Evolutionary conservation across 176 grass and related monocot genomes (phyloP).

Genomic region (Pharus latifolius): DNA sequence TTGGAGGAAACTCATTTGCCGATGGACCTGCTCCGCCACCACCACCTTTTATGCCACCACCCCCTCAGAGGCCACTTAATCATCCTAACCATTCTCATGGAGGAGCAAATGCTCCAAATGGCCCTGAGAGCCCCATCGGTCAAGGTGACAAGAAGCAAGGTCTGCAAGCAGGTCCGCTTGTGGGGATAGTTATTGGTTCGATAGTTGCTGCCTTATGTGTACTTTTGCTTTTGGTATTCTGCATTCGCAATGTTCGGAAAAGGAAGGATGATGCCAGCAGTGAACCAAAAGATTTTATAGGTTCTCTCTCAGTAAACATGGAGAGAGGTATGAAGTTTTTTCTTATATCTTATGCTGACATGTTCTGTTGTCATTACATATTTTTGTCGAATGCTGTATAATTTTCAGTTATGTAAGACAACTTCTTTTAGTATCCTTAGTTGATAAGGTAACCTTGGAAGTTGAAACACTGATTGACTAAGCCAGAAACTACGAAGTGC

Average conservation of each 20-base stretch:
- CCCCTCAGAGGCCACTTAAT: slow-evolving; percentile 45
- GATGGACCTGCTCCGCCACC: slow-evolving; percentile 73
- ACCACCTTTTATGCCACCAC: slow-evolving; percentile 66
- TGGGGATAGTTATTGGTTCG: slow-evolving; percentile 62
- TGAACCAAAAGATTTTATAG: slow-evolving; percentile 54
- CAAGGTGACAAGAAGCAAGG: slow-evolving; percentile 47
- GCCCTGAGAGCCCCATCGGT: slow-evolving; percentile 14
- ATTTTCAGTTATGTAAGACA: slow-evolving; percentile 1
- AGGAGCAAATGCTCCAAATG: slow-evolving; percentile 32
- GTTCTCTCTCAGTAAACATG: slow-evolving; percentile 34
- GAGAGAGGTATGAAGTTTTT: slow-evolving; percentile 49
- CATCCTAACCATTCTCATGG: slow-evolving; percentile 18
- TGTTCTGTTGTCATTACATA: background rate
- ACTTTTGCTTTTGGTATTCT: slow-evolving; percentile 48
- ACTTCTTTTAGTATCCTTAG: background rate
- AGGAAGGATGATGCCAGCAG: slow-evolving; percentile 50
- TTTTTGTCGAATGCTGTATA: slow-evolving; percentile 5
- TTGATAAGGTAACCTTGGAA: background rate
- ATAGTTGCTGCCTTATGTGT: slow-evolving; percentile 38
- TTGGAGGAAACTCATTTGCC: slow-evolving; percentile 74
- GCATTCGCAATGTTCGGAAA: slow-evolving; percentile 36
- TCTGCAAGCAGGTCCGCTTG: slow-evolving; percentile 41
- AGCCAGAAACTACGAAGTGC: background rate
- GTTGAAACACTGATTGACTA: background rate
- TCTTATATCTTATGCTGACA: slow-evolving; percentile 18